Evolutionary conservation across 164 flowering plant species (phyloP).

Genomic region (Malania oleifera): DNA sequence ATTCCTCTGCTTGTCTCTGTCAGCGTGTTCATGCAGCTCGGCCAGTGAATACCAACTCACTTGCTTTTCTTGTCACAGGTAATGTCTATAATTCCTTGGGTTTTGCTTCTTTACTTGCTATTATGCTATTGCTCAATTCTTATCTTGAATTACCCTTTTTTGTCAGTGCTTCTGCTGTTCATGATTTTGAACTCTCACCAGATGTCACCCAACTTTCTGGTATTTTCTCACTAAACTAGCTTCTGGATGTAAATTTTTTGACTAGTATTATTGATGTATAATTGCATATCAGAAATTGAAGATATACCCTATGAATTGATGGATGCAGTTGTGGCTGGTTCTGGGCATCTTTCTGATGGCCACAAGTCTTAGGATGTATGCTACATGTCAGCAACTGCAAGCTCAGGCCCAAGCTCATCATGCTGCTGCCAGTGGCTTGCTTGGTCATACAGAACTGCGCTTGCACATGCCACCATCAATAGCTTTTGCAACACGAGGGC

Average conservation of each 20-base stretch:
- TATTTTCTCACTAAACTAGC: too few relatives aligned
- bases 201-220: constrained; percentile 94
- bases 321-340: constrained; percentile 82
- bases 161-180: constrained; percentile 78
- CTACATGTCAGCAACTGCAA: constrained; percentile 96
- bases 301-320: constrained; percentile 7
- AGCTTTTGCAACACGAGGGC: constrained; percentile 87
- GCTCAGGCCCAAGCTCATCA: constrained; percentile 94
- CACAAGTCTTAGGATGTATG: constrained; percentile 88
- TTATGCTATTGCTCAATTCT: constrained; percentile 5
- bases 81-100: neutral
- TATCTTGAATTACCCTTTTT: too few relatives aligned
- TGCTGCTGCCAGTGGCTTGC: constrained; percentile 75
- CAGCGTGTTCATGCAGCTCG: constrained; percentile 81
- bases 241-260: neutral
- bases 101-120: constrained; percentile 4
- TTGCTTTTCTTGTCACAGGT: constrained; percentile 89
- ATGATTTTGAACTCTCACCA: constrained; percentile 87
- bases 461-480: constrained; percentile 90
- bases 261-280: neutral
- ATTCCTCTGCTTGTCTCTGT: constrained; percentile 8
- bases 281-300: neutral
- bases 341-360: constrained; percentile 89
- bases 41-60: constrained; percentile 69
- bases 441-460: constrained; percentile 83